These are phyloP conservation scores for Dendrobium huoshanense DNA, from an alignment of 106 monocot genomes.

Conservation along the genomic window DNA sequence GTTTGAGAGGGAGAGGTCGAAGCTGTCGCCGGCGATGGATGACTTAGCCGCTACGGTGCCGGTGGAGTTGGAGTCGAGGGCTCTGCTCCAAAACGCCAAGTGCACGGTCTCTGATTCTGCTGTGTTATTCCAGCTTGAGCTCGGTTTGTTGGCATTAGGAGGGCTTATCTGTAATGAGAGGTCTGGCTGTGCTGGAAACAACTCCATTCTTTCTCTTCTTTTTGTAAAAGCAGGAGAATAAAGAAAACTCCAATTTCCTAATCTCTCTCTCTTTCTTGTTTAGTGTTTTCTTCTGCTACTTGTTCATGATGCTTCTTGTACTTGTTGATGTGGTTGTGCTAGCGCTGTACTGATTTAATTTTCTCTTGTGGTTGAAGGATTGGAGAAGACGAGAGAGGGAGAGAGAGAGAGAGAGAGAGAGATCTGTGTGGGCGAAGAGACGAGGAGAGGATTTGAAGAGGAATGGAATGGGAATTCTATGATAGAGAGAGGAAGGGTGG, in stretches of 20 bases:
- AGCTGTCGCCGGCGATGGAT: neutral
- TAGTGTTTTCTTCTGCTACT: neutral
- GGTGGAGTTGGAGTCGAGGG: slow-evolving; percentile 13
- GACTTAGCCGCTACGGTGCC: neutral
- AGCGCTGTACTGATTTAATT: neutral
- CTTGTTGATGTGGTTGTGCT: neutral
- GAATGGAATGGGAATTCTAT: slow-evolving; percentile 4
- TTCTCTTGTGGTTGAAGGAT: neutral
- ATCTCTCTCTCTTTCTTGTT: neutral
- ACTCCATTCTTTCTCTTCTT: slow-evolving; percentile 4
- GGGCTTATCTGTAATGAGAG: slow-evolving; percentile 44
- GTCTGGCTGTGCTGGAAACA: slow-evolving; percentile 18
- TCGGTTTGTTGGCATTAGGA: slow-evolving; percentile 9
- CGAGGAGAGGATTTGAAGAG: neutral
- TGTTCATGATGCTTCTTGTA: neutral
- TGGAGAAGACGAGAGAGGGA: neutral
- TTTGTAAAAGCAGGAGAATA: neutral
- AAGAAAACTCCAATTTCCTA: neutral
- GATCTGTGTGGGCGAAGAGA: neutral
- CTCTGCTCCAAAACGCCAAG: slow-evolving; percentile 41
- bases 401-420: neutral
- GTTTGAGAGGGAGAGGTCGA: slow-evolving; percentile 25
- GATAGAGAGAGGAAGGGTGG: neutral
- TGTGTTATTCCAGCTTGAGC: slow-evolving; percentile 7
- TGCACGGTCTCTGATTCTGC: slow-evolving; percentile 14